Evolutionary conservation across 306 rosid genomes (phyloP), one percentile per base, ranked within the genome.

Genomic region (Castanea crenata): DNA sequence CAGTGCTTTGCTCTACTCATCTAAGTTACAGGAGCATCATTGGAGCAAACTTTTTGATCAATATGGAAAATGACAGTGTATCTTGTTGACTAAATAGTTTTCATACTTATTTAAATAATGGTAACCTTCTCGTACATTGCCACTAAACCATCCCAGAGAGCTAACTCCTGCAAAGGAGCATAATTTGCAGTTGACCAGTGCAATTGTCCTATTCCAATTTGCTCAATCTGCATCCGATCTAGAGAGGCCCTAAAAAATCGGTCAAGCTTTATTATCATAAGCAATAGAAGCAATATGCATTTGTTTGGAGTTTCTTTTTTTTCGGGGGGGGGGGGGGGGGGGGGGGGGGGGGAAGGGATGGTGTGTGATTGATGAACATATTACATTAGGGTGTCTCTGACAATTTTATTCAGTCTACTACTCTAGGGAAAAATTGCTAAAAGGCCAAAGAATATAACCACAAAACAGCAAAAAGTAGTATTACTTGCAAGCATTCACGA

Each of bases 171-270:
- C n/a, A 90, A 81, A 72, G 98, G 97, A 79, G 94, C 94, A 81
- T 95, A 93, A 73, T 93, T 93, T 74, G 98, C 96, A 71, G 98
- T 95, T 21, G 98, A 93, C 99, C 99, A 93, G 73, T 95, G 99
- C 27, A 95, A 81, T 79, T 95, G 99, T 29, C 94, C 99, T 78
- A 93, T 91, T 83, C 98, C 99, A 70, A 90, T 88, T 89, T 91
- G 90, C 31, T 93, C 94, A 67, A 95, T 87, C 89, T 90, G 92
- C 91, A 93, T 85, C 38, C 97, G 91, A 76, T 90, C 92, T 71
- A 90, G 82, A 57, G 99, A 95, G 32, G 94, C 96, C 93, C 99
- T 95, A 80, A 69, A 81, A 73, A 77, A 49, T 62, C 20, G 54
- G 73, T 10, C 73, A 14, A 69, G 55, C 49, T 76, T 86, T 29